Percentiles rank a stretch among this genome's conserved stretches.
These are phyloP conservation scores for Myxozyma melibiosi DNA, from an alignment of 805 yeast species.

Conservation along the genomic window DNA sequence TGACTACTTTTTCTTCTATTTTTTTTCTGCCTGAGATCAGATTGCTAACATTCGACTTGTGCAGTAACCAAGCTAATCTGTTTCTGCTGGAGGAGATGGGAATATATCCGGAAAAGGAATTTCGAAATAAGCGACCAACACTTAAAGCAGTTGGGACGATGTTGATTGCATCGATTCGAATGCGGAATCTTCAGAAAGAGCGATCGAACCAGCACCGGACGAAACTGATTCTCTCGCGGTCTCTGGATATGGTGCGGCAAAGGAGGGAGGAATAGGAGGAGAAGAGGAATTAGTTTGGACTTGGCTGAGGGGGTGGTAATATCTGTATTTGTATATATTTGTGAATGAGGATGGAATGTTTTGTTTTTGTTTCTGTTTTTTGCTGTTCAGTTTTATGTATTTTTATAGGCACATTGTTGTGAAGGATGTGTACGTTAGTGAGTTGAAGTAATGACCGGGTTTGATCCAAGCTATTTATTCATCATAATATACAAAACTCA, in stretches of 20 bases:
- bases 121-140: constrained; percentile 23
- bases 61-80: constrained; percentile 38
- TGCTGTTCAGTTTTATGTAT: too few relatives aligned
- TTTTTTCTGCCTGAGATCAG: not conserved
- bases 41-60: too few relatives aligned
- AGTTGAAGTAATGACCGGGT: too few relatives aligned
- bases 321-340: not conserved
- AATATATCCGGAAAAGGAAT: constrained; percentile 37
- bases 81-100: constrained; percentile 39
- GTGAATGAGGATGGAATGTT: not conserved
- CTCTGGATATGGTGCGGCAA: not conserved
- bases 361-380: not conserved
- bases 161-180: constrained; percentile 40
- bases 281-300: not conserved
- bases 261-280: not conserved
- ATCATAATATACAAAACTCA: too few relatives aligned
- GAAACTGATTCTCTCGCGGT: not conserved
- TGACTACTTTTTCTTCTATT: not conserved
- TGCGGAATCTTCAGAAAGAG: constrained; percentile 35
- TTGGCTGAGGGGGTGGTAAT: too few relatives aligned
- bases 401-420: too few relatives aligned
- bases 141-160: constrained; percentile 37
- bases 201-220: constrained; percentile 10
- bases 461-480: too few relatives aligned
- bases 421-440: too few relatives aligned